These are phyloP conservation scores for Fusarium udum DNA, from an alignment of 2,329 filamentous ascomycete genomes.

Conservation along the genomic window DNA sequence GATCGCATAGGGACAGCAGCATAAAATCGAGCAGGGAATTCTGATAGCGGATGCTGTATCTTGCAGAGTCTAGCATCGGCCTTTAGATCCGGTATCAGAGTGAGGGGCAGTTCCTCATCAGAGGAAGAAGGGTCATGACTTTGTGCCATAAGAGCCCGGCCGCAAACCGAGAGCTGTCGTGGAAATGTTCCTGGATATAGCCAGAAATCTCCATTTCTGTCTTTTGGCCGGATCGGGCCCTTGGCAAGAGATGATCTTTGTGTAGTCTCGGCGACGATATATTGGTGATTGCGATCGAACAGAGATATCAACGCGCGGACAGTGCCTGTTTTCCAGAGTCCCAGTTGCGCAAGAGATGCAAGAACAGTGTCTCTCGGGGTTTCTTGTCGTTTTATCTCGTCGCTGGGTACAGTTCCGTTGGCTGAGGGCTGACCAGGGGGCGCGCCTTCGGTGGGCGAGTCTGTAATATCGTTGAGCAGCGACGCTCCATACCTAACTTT, in stretches of 20 bases:
- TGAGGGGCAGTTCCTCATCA: constrained; percentile 43
- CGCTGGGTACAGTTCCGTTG: not conserved
- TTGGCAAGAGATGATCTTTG: constrained; percentile 50
- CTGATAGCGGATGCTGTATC: constrained; percentile 33
- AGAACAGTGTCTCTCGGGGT: constrained; percentile 49
- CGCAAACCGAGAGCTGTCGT: constrained; percentile 43
- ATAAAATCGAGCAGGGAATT: constrained; percentile 48
- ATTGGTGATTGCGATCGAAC: constrained; percentile 58
- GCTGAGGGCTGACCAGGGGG: not conserved
- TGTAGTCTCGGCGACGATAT: constrained; percentile 61
- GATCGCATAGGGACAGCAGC: constrained; percentile 54
- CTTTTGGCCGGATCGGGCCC: constrained; percentile 8
- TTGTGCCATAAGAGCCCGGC: constrained; percentile 37
- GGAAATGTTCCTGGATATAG: constrained; percentile 43
- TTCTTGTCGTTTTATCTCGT: not conserved
- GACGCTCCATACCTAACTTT: constrained; percentile 21
- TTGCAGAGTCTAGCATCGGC: constrained; percentile 44
- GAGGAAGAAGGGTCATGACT: not conserved
- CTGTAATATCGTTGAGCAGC: constrained; percentile 15
- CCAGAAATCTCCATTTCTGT: constrained; percentile 28
- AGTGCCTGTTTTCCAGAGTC: constrained; percentile 53
- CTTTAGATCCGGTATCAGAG: constrained; percentile 48
- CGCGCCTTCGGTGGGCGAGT: constrained; percentile 10
- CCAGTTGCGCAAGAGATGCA: constrained; percentile 61
- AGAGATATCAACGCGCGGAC: constrained; percentile 59